phyloP scores from a whole-genome alignment of 2,329 filamentous ascomycete genomes.

The Arthrobotrys musiformis region DNA sequence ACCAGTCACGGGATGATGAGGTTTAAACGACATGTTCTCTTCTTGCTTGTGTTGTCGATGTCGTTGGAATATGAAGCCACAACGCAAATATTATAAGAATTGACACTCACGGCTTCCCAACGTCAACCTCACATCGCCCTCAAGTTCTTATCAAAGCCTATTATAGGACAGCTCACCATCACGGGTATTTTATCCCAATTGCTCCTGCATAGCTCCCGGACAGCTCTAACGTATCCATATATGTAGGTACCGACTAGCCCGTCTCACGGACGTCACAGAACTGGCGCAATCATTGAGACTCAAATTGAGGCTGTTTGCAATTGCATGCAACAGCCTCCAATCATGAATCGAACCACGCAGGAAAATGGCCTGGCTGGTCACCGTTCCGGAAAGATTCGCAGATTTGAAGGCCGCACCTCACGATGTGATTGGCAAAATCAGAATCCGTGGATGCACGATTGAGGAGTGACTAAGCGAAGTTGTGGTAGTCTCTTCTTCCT shows the following conservation, averaged over 20 bases:
- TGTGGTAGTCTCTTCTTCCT: conserved; percentile 27
- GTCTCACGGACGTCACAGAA: conserved; percentile 1
- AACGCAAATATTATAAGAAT: background rate
- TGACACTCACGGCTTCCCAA: too few species aligned
- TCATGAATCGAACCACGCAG: conserved; percentile 21
- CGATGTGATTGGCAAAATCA: conserved; percentile 48
- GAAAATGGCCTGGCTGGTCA: conserved; percentile 14
- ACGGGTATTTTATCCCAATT: conserved; percentile 19
- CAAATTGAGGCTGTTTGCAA: conserved; percentile 28
- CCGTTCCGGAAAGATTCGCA: conserved; percentile 33
- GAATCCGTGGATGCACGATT: conserved; percentile 30
- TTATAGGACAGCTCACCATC: conserved; percentile 18
- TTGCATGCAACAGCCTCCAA: conserved; percentile 9
- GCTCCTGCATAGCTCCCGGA: conserved; percentile 17
- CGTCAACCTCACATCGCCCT: background rate
- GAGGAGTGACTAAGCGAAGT: conserved; percentile 33
- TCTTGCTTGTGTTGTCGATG: conserved; percentile 32
- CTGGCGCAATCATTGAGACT: conserved; percentile 29
- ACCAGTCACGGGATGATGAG: background rate
- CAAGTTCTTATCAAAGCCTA: background rate
- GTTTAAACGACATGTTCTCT: conserved; percentile 8
- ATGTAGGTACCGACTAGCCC: conserved; percentile 10
- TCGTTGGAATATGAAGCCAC: conserved; percentile 30
- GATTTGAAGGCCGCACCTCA: conserved; percentile 10
- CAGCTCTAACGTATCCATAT: conserved; percentile 7